A percentile compares a stretch with the other conserved stretches of the same genome.
Conservation (phyloP, 106 monocot species). For the Allium fistulosum region DNA sequence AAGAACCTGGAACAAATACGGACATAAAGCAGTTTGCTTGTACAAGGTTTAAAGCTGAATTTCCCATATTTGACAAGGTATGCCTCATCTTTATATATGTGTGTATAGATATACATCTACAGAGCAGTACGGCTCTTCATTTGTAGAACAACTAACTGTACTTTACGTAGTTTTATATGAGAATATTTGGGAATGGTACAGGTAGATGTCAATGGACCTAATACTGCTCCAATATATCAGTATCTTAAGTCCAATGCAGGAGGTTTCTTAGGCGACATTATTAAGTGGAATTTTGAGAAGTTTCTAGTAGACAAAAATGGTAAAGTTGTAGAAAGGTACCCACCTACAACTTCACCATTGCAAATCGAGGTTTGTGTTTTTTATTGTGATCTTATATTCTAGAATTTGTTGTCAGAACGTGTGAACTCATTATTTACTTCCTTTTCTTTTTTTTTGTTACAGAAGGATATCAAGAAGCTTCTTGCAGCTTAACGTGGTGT, state of each 20-base stretch:
- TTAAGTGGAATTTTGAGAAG: constrained; percentile 99
- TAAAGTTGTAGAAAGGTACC: constrained; percentile 94
- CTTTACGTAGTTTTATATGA: not conserved
- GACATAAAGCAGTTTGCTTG: constrained; percentile 98
- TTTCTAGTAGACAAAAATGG: constrained; percentile 93
- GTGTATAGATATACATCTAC: not conserved
- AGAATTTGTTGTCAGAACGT: not conserved
- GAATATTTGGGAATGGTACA: constrained; percentile 4
- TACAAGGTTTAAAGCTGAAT: constrained; percentile 96
- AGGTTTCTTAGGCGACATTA: constrained; percentile 87
- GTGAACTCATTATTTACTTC: not conserved
- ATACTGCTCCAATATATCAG: constrained; percentile 84
- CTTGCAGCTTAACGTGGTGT: not conserved
- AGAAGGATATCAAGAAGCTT: constrained; percentile 14
- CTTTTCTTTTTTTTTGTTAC: not conserved
- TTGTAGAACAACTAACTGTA: too few species aligned
- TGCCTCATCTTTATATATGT: not conserved
- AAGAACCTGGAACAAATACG: constrained; percentile 89
- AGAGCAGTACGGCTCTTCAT: too few species aligned
- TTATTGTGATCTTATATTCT: not conserved
- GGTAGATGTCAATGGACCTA: constrained; percentile 99
- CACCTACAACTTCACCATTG: constrained; percentile 93
- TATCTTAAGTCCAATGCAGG: constrained; percentile 92
- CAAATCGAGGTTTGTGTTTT: constrained; percentile 78
- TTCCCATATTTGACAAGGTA: constrained; percentile 98